A percentile compares a stretch with the other conserved stretches of the same genome.
phyloP scores from a whole-genome alignment of 1,284 basidiomycete genomes.

The Puccinia polysora region DNA sequence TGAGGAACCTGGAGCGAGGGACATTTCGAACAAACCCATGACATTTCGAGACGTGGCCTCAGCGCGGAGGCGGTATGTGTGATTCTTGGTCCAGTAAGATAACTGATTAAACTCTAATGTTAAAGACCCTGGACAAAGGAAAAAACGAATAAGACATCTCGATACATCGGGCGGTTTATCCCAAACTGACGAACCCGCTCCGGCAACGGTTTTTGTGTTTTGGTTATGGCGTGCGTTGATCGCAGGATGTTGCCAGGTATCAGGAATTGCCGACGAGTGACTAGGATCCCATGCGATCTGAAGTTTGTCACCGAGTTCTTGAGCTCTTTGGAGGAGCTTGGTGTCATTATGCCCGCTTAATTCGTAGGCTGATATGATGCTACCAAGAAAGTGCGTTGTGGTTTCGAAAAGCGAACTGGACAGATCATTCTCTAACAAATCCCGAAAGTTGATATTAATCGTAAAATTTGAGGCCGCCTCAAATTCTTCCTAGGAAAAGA shows the following conservation, averaged over 20 bases:
- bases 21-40: conserved; percentile 21
- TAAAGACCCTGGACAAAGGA: conserved; percentile 11
- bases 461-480: conserved; percentile 33
- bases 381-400: conserved; percentile 82
- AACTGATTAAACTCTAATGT: conserved; percentile 34
- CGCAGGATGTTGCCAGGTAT: conserved; percentile 11
- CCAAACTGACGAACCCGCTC: conserved; percentile 28
- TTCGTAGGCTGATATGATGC: conserved; percentile 75
- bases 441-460: conserved; percentile 24
- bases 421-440: conserved; percentile 3
- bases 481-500: neutral
- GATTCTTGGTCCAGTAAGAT: conserved; percentile 37
- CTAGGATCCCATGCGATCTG: conserved; percentile 9
- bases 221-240: neutral
- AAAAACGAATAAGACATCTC: neutral
- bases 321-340: conserved; percentile 23
- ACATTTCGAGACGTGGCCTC: conserved; percentile 25
- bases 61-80: conserved; percentile 29
- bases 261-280: conserved; percentile 1
- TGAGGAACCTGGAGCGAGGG: neutral
- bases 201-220: conserved; percentile 21
- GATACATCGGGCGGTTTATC: neutral
- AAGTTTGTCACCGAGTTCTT: conserved; percentile 18
- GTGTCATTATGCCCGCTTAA: conserved; percentile 56
- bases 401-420: conserved; percentile 72